Base-by-base conservation (phyloP, 352 stramenopile species). In the Phytopythium aichiense region DNA sequence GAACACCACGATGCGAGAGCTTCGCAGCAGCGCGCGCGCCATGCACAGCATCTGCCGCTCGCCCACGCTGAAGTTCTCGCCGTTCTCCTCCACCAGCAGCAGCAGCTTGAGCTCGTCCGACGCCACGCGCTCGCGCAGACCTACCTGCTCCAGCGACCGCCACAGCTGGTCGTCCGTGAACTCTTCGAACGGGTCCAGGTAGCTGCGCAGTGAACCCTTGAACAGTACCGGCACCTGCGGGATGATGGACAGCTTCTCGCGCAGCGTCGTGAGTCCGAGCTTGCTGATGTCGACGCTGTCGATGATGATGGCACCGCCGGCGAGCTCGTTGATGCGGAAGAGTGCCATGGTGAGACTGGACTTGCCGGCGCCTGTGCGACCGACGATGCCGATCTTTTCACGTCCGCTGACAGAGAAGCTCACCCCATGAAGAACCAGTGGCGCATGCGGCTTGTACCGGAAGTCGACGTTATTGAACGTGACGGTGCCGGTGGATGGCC, bases 11-110 rank as follows among this genome's bases (percentile, higher is more conserved):
- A n/a, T n/a, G n/a, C n/a, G 58, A 5, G 89, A 88, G 31, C 96
- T 79, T 16, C 77, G 72, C 6, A 99, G 68, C 45, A 98, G 68
- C 1, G 95, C 94, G 60, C 95, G 73, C 48, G 88, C 96, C 61
- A 99, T 79, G 65, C 91, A 98, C 9, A 99, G 65, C 31, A 98
- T 80, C 70, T 98, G 94, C 4, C 94, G 67, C 71, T 99, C 89
- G 5, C 96, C 96, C 38, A 98, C 88, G 58, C 71, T 93, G 38
- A 97, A 98, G 70, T 99, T 99, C 20, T 75, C 76, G 16, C 96
- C 97, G 31, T 92, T 93, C 60, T 99, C 93, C 52, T 96, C 86
- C 7, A 99, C 86, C 5, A 68, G 43, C 60, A 72, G 76, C 48
- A 91, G 69, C 4, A 98, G 71, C 56, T 86, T 92, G 22, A 59